Conservation (phyloP, 169 alveolate genomes). For the Plasmodium ovale region DNA sequence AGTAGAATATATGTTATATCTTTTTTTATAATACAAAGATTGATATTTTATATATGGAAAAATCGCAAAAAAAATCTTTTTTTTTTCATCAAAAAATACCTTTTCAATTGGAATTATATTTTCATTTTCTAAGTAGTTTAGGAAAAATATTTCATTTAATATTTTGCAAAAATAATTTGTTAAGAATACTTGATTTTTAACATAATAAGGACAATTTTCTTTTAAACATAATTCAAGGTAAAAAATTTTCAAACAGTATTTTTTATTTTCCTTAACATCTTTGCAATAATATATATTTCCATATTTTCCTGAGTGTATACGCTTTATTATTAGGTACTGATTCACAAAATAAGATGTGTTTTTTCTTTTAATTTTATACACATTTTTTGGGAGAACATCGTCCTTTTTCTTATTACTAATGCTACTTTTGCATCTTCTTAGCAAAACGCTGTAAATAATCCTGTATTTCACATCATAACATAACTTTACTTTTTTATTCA, state of each 20-base stretch:
- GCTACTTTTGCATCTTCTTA: conserved; percentile 18
- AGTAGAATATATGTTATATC: conserved; percentile 31
- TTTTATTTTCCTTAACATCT: conserved; percentile 47
- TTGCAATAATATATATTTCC: conserved; percentile 52
- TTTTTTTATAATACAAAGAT: conserved; percentile 69
- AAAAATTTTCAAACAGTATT: conserved; percentile 57
- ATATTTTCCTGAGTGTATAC: conserved; percentile 38
- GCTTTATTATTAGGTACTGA: conserved; percentile 48
- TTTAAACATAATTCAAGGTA: conserved; percentile 38
- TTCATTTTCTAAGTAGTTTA: conserved; percentile 52
- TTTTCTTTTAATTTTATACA: conserved; percentile 65
- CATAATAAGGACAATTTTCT: conserved; percentile 49
- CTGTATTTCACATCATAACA: conserved; percentile 51
- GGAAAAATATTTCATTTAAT: conserved; percentile 52
- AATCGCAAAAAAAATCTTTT: conserved; percentile 20
- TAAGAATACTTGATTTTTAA: conserved; percentile 40
- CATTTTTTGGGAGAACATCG: neutral
- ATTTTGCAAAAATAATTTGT: conserved; percentile 54
- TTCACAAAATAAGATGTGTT: conserved; percentile 48
- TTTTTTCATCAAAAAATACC: conserved; percentile 45
- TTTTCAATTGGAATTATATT: conserved; percentile 56
- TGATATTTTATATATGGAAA: conserved; percentile 48
- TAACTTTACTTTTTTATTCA: conserved; percentile 40
- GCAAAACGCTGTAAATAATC: conserved; percentile 46
- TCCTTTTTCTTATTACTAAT: neutral